Conservation (phyloP, 495 filamentous ascomycete species). For the Bacidia rubella region DNA sequence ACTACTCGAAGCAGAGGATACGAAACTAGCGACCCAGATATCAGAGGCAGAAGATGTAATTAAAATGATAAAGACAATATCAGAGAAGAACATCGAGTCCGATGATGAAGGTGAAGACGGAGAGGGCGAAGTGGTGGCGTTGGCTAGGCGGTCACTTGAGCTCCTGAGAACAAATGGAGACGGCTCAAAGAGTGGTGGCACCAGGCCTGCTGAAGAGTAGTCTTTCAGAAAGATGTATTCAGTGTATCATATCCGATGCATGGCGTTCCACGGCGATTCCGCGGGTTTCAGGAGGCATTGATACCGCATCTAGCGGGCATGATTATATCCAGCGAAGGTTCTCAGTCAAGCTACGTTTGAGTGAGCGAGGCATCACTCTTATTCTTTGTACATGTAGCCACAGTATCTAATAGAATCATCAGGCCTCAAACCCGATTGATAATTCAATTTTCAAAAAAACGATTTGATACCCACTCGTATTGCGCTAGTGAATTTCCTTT, state of each 20-base stretch:
- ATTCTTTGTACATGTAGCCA: not conserved
- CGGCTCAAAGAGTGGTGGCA: slow-evolving; percentile 13
- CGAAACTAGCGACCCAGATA: slow-evolving; percentile 70
- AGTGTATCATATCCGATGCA: slow-evolving; percentile 4
- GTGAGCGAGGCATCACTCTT: too few species aligned
- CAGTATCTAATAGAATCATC: not conserved
- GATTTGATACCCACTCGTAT: too few species aligned
- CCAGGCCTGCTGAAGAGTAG: slow-evolving; percentile 42
- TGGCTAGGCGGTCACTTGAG: slow-evolving; percentile 81
- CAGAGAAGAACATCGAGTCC: slow-evolving; percentile 78
- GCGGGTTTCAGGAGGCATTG: not conserved
- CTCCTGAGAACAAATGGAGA: slow-evolving; percentile 45
- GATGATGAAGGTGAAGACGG: slow-evolving; percentile 80
- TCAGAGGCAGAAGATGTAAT: slow-evolving; percentile 78
- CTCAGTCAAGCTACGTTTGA: too few species aligned
- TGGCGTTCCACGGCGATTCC: slow-evolving; percentile 11
- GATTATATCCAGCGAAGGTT: too few species aligned
- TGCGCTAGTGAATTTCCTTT: not conserved
- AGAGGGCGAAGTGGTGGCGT: slow-evolving; percentile 86
- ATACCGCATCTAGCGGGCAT: not conserved
- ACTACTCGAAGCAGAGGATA: slow-evolving; percentile 85
- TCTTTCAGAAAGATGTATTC: not conserved
- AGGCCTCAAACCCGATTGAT: too few species aligned
- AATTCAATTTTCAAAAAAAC: too few species aligned
- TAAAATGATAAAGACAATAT: slow-evolving; percentile 77